These are phyloP conservation scores for Paecilomyces fulvus DNA, from an alignment of 2,329 filamentous ascomycete species.

Conservation along the genomic window DNA sequence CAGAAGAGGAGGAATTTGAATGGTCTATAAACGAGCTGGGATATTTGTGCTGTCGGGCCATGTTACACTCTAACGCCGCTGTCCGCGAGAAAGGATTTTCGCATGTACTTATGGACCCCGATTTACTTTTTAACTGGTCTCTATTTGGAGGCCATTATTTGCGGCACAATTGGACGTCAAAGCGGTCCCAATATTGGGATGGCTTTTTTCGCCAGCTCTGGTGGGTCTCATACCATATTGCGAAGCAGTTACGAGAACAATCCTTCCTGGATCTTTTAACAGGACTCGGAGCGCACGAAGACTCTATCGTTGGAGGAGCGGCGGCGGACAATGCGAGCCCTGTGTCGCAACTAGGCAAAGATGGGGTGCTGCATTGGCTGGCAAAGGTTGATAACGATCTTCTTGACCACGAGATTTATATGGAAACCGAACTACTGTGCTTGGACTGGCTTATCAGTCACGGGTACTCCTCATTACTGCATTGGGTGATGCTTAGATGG, in stretches of 20 bases:
- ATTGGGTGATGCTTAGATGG: constrained; percentile 14
- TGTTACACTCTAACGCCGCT: constrained; percentile 7
- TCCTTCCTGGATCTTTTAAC: constrained; percentile 1
- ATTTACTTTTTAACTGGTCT: background rate
- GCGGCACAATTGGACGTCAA: constrained; percentile 6
- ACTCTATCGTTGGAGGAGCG: background rate
- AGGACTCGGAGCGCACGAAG: background rate
- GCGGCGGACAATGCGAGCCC: background rate
- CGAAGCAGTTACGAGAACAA: constrained; percentile 1
- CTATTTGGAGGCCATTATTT: too few species aligned
- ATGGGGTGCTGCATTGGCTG: constrained; percentile 11
- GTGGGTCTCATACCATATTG: constrained; percentile 17
- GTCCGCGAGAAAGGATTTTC: constrained; percentile 8
- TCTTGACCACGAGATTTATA: constrained; percentile 2
- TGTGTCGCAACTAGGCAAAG: background rate
- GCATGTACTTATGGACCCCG: constrained; percentile 1
- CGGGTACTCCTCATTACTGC: constrained; percentile 5
- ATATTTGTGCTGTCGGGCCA: constrained; percentile 16
- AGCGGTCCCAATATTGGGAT: constrained; percentile 9
- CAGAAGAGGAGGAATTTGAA: constrained; percentile 15
- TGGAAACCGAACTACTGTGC: constrained; percentile 1
- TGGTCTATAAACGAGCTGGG: constrained; percentile 17
- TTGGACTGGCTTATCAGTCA: constrained; percentile 10
- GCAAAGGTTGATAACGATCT: constrained; percentile 5
- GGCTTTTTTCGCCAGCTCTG: constrained; percentile 14